These are phyloP conservation scores for Neoboletus subvelutipes DNA, from an alignment of 768 basidiomycete species.

Conservation along the genomic window DNA sequence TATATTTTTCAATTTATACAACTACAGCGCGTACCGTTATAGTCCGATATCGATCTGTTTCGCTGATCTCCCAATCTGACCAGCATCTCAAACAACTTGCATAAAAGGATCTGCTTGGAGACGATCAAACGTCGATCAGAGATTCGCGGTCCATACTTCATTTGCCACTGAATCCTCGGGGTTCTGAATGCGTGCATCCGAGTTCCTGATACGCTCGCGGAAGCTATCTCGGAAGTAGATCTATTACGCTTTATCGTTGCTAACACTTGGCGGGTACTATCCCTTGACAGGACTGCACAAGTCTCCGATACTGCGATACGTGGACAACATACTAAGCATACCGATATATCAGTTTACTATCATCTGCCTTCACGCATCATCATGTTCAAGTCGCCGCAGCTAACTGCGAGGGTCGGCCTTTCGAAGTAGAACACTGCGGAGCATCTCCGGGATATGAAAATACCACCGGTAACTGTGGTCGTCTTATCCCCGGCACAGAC, in stretches of 20 bases:
- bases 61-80: not conserved
- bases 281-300: not conserved
- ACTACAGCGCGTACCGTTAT: not conserved
- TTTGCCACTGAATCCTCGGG: not conserved
- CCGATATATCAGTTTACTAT: not conserved
- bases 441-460: constrained; percentile 21
- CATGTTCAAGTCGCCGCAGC: not conserved
- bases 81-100: not conserved
- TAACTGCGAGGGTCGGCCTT: not conserved
- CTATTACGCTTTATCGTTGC: not conserved
- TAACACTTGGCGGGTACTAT: not conserved
- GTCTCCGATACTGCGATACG: not conserved
- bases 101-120: constrained; percentile 5
- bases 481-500: not conserved
- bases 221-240: not conserved
- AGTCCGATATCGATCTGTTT: not conserved
- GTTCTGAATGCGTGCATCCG: not conserved
- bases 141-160: constrained; percentile 1
- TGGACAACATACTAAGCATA: not conserved
- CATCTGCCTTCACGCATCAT: not conserved
- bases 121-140: constrained; percentile 17
- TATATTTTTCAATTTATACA: not conserved
- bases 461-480: not conserved
- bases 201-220: not conserved
- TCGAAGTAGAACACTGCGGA: constrained; percentile 3